Percentiles rank a stretch among this genome's conserved stretches.
Evolutionary conservation across 352 stramenopile species (phyloP).

Genomic region (Pythium volutum): DNA sequence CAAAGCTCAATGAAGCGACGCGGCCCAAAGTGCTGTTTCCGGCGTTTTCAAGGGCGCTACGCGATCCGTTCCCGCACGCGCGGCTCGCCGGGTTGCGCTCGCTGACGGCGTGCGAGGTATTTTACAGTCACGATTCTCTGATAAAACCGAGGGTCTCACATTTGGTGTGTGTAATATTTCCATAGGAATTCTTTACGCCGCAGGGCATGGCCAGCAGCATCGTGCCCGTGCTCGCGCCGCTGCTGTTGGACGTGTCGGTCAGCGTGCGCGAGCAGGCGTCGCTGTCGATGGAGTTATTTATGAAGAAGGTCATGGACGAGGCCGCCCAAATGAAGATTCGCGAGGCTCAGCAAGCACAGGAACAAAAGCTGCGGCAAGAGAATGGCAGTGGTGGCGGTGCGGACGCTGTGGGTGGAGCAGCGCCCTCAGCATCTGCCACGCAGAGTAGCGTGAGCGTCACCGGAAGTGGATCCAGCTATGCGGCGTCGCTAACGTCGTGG

Average conservation of each 20-base stretch:
- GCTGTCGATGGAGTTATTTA: slow-evolving; percentile 72
- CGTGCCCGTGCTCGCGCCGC: slow-evolving; percentile 67
- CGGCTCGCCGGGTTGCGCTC: slow-evolving; percentile 83
- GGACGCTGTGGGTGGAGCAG: slow-evolving; percentile 11
- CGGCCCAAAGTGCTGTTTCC: slow-evolving; percentile 88
- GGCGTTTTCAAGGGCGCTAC: slow-evolving; percentile 79
- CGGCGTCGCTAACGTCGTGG: slow-evolving; percentile 71
- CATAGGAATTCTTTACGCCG: slow-evolving; percentile 69
- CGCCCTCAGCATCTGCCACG: background rate
- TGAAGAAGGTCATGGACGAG: slow-evolving; percentile 80
- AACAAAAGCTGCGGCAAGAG: slow-evolving; percentile 57
- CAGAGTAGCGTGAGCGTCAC: slow-evolving; percentile 24
- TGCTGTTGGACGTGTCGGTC: slow-evolving; percentile 78
- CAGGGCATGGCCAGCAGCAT: slow-evolving; percentile 71
- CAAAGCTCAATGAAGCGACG: slow-evolving; percentile 83
- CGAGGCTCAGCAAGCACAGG: slow-evolving; percentile 58
- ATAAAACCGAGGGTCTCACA: no score
- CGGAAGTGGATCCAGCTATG: slow-evolving; percentile 35
- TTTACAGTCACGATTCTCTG: no score
- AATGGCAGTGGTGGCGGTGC: slow-evolving; percentile 12
- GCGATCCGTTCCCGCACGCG: slow-evolving; percentile 88
- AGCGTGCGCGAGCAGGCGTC: slow-evolving; percentile 77
- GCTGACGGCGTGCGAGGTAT: slow-evolving; percentile 72
- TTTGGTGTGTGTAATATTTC: background rate
- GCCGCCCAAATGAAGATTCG: slow-evolving; percentile 75